These are phyloP conservation scores for Fusarium zealandicum DNA, from an alignment of 2,329 filamentous ascomycete species.

Conservation along the genomic window DNA sequence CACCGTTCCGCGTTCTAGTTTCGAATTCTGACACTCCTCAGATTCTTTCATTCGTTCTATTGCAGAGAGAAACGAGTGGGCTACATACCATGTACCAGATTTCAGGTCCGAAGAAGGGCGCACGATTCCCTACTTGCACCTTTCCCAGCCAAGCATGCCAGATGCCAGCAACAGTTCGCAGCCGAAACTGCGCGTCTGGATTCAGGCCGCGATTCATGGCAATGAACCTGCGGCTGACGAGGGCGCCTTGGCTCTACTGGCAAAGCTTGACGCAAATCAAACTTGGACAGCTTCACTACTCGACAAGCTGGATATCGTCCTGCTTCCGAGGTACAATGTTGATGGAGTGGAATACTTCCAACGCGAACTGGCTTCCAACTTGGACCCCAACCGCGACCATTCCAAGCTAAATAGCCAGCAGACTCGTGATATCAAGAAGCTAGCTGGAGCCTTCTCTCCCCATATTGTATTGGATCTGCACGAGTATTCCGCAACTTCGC, in stretches of 20 bases:
- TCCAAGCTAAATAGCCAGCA: conserved; percentile 40
- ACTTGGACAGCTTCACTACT: conserved; percentile 39
- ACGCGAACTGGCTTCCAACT: conserved; percentile 38
- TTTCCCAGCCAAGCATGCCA: neutral
- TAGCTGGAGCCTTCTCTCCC: conserved; percentile 35
- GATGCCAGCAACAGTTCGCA: no score
- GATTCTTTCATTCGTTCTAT: conserved; percentile 12
- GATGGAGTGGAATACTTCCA: conserved; percentile 44
- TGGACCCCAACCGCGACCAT: conserved; percentile 43
- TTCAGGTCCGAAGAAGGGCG: conserved; percentile 21
- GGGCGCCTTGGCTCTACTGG: conserved; percentile 38
- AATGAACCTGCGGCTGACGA: conserved; percentile 44
- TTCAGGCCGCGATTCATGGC: conserved; percentile 42
- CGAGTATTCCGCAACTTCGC: conserved; percentile 32
- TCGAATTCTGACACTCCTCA: neutral
- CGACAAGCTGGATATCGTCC: conserved; percentile 37
- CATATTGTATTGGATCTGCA: conserved; percentile 42
- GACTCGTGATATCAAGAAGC: conserved; percentile 40
- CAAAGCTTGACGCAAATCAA: conserved; percentile 37
- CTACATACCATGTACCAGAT: neutral
- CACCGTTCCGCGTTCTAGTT: no score
- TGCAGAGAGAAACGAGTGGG: conserved; percentile 12
- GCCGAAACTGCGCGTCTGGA: conserved; percentile 34
- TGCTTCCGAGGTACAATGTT: conserved; percentile 42
- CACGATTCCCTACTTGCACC: conserved; percentile 9